Conservation (phyloP, 2,329 filamentous ascomycete genomes). For the Akanthomyces muscarius region DNA sequence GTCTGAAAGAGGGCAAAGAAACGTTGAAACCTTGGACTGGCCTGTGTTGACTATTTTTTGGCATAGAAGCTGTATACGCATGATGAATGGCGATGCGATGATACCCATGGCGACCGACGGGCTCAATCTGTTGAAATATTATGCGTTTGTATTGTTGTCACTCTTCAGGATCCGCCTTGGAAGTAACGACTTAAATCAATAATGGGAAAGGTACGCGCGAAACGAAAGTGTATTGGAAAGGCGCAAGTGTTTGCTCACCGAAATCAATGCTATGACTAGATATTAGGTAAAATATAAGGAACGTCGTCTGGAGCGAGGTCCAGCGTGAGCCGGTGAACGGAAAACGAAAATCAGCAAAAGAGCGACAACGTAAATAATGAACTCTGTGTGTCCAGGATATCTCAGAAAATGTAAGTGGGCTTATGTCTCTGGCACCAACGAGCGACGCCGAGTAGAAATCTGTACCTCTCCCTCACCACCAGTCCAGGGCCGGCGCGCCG, state of each 20-base stretch:
- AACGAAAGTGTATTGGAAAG: too few species aligned
- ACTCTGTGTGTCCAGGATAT: too few species aligned
- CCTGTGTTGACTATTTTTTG: neutral
- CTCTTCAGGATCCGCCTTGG: neutral
- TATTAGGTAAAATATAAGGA: too few species aligned
- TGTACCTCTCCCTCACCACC: neutral
- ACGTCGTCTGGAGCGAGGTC: too few species aligned
- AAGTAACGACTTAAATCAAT: neutral
- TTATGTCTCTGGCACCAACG: too few species aligned
- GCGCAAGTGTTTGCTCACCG: too few species aligned
- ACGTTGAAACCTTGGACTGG: neutral
- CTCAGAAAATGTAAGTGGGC: too few species aligned
- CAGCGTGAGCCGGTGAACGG: too few species aligned
- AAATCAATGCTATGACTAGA: too few species aligned
- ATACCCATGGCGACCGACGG: conserved; percentile 12
- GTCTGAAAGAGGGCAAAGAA: neutral
- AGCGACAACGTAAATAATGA: too few species aligned
- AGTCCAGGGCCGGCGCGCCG: neutral
- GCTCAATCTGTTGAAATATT: neutral
- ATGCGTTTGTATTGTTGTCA: neutral
- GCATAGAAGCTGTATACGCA: neutral
- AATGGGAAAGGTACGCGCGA: neutral
- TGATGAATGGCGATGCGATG: conserved; percentile 5
- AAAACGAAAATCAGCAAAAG: too few species aligned
- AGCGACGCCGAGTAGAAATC: too few species aligned